Conservation (phyloP, 2,329 filamentous ascomycete species). For the Sclerotinia glacialis region DNA sequence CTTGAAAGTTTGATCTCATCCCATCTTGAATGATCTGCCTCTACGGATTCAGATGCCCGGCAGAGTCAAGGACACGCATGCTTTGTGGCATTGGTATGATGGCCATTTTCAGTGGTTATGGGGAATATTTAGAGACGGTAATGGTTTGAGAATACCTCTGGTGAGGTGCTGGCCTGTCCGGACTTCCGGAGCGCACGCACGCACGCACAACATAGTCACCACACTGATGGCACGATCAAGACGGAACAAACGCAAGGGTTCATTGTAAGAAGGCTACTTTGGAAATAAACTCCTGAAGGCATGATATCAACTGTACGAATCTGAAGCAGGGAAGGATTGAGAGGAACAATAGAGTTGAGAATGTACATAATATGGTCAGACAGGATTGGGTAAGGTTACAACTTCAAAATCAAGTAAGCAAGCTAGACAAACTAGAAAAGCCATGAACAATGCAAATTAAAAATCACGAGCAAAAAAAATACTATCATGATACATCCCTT, state of each 20-base stretch:
- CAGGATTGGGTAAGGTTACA: not conserved
- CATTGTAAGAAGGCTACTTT: not conserved
- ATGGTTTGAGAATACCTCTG: constrained; percentile 7
- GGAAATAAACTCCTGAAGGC: not conserved
- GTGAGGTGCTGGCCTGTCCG: not conserved
- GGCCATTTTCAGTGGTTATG: not conserved
- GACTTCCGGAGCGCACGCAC: constrained; percentile 3
- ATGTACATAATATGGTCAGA: not conserved
- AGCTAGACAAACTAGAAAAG: constrained; percentile 7
- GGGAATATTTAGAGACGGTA: constrained; percentile 9
- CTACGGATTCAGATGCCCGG: not conserved
- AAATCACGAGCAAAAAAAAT: not conserved
- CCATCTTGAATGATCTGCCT: not conserved
- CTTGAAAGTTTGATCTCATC: constrained; percentile 12
- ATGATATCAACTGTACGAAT: not conserved
- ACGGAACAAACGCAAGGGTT: not conserved
- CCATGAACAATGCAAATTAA: not conserved
- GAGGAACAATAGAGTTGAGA: not conserved
- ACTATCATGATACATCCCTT: not conserved
- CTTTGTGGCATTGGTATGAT: not conserved
- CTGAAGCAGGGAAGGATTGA: not conserved
- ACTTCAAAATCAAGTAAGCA: constrained; percentile 2
- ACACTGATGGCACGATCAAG: not conserved
- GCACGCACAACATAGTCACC: not conserved
- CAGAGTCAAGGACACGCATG: not conserved